A percentile compares a stretch with the other conserved stretches of the same genome.
phyloP scores from a whole-genome alignment of 805 yeast genomes.

The Pichia heedii region DNA sequence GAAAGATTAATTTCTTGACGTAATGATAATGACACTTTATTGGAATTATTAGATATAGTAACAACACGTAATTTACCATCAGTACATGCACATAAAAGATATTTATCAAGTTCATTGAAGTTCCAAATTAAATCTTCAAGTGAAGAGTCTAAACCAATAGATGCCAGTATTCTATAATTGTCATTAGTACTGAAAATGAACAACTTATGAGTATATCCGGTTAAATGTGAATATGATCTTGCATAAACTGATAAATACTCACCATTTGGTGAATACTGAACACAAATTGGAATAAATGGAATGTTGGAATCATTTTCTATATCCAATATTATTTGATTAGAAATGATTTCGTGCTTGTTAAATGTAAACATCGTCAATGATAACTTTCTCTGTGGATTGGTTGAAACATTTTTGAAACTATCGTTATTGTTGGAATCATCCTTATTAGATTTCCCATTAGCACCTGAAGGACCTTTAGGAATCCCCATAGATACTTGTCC shows the following conservation, averaged over 20 bases:
- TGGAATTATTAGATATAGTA: background rate
- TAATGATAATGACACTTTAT: background rate
- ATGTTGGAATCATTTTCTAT: background rate
- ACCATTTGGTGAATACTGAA: slow-evolving; percentile 10
- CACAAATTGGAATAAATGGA: slow-evolving; percentile 3
- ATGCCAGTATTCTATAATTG: background rate
- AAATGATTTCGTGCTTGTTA: background rate
- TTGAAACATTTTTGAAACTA: no score
- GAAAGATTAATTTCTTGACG: slow-evolving; percentile 4
- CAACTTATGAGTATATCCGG: background rate
- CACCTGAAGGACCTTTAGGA: no score
- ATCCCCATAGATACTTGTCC: no score
- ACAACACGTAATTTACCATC: slow-evolving; percentile 7
- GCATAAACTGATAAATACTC: slow-evolving; percentile 5
- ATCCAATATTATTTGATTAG: background rate
- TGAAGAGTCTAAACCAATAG: background rate
- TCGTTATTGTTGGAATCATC: no score
- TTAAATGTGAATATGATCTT: background rate
- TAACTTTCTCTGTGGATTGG: background rate
- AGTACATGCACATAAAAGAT: slow-evolving; percentile 5
- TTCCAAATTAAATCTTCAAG: background rate
- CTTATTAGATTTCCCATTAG: no score
- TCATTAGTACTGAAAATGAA: slow-evolving; percentile 2
- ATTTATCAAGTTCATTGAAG: background rate
- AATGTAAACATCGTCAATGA: background rate